phyloP scores from a whole-genome alignment of 805 yeast genomes.

The Limtongozyma cylindracea region DNA sequence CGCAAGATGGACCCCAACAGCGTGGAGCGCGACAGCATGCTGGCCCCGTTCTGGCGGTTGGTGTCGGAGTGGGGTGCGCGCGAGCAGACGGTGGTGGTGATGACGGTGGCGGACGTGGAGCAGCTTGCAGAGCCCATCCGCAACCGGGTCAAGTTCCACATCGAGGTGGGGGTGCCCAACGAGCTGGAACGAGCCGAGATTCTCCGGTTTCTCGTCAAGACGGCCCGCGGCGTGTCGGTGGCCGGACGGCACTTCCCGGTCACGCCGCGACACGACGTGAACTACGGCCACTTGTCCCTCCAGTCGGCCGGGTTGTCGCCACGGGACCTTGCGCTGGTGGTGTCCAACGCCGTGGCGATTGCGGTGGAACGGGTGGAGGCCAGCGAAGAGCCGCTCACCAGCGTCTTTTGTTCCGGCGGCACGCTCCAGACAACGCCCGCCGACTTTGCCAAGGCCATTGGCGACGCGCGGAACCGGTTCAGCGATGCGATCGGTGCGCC shows the following conservation, averaged over 20 bases:
- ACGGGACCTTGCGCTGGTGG: constrained; percentile 48
- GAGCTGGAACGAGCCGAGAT: constrained; percentile 51
- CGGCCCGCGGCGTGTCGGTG: constrained; percentile 3
- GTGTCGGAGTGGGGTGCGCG: constrained; percentile 22
- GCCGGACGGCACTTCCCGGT: constrained; percentile 4
- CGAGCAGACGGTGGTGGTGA: constrained; percentile 19
- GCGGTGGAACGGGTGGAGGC: constrained; percentile 24
- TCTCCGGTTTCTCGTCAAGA: constrained; percentile 20
- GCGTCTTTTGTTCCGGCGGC: constrained; percentile 24
- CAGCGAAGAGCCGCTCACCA: constrained; percentile 4
- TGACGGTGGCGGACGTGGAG: constrained; percentile 54
- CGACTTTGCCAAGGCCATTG: constrained; percentile 48
- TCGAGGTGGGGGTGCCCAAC: constrained; percentile 50
- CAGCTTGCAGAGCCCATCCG: constrained; percentile 39
- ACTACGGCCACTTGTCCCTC: constrained; percentile 30
- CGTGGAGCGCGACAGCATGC: no score
- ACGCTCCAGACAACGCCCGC: constrained; percentile 21
- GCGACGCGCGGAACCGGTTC: constrained; percentile 64
- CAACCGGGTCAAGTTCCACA: constrained; percentile 49
- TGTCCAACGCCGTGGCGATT: constrained; percentile 31
- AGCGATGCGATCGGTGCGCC: constrained; percentile 96
- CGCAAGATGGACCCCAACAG: no score
- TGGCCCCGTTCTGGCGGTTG: no score
- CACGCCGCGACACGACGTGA: constrained; percentile 14
- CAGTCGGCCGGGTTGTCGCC: constrained; percentile 91